Percentiles rank a stretch among this genome's conserved stretches.
Evolutionary conservation across 2,329 filamentous ascomycete genomes (phyloP).

Genomic region (Cytospora leucostoma): DNA sequence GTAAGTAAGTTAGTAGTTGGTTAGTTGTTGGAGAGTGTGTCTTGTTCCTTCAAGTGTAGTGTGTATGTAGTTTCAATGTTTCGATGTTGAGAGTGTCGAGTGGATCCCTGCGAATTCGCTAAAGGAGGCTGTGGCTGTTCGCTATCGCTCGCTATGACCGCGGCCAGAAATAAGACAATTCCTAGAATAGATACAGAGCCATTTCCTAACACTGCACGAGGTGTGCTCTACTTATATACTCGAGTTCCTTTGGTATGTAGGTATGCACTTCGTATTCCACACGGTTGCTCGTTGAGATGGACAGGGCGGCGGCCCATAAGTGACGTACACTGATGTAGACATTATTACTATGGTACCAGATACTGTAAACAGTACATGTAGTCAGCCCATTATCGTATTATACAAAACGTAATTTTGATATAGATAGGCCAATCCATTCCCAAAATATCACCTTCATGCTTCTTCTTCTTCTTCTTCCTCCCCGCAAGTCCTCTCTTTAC

Average conservation of each 20-base stretch:
- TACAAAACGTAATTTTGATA: background rate
- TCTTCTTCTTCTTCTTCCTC: too few species aligned
- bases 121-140: background rate
- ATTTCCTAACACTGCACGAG: too few species aligned
- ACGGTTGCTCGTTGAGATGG: too few species aligned
- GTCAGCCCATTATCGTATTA: background rate
- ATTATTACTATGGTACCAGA: too few species aligned
- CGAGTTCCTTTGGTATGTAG: too few species aligned
- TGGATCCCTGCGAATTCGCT: constrained; percentile 16
- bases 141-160: constrained; percentile 3
- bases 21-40: too few species aligned
- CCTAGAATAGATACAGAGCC: background rate
- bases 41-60: background rate
- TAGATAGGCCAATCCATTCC: background rate
- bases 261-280: too few species aligned
- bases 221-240: too few species aligned
- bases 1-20: background rate
- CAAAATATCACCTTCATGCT: background rate
- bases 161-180: background rate
- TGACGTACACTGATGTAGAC: background rate
- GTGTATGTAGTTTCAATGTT: background rate
- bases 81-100: background rate
- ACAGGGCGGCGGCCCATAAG: background rate
- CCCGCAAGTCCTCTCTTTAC: too few species aligned
- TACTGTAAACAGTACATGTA: too few species aligned